Conservation (phyloP, 371 early-diverging fungal genomes). For the Syncephalis plumigaleata region DNA sequence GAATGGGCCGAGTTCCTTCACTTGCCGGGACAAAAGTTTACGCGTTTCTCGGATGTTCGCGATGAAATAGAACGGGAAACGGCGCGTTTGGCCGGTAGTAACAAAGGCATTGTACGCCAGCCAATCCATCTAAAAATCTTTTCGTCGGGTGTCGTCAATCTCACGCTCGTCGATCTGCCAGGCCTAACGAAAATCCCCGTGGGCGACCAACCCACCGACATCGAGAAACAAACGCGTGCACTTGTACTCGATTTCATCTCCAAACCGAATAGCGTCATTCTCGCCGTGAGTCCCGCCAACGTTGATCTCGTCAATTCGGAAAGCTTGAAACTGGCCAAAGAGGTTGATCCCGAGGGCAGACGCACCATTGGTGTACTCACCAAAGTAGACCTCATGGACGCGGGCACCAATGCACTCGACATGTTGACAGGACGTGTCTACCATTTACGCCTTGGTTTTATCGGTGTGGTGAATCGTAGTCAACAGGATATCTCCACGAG, state of each 20-base stretch:
- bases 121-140: conserved; percentile 83
- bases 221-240: conserved; percentile 71
- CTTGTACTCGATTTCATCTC: conserved; percentile 71
- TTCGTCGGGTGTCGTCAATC: conserved; percentile 68
- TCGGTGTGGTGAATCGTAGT: conserved; percentile 80
- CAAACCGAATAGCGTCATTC: conserved; percentile 81
- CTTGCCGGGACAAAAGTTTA: conserved; percentile 53
- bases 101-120: conserved; percentile 70
- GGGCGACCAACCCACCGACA: conserved; percentile 76
- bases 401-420: conserved; percentile 79
- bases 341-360: conserved; percentile 75
- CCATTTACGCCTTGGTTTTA: conserved; percentile 75
- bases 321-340: conserved; percentile 78
- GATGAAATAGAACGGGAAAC: conserved; percentile 85
- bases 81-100: conserved; percentile 60
- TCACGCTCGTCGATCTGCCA: conserved; percentile 89
- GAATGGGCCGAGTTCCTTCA: conserved; percentile 65
- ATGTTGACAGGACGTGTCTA: conserved; percentile 67
- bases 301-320: conserved; percentile 89
- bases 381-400: conserved; percentile 92
- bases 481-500: conserved; percentile 73
- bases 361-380: conserved; percentile 88
- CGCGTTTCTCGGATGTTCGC: conserved; percentile 65
- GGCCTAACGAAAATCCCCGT: conserved; percentile 69
- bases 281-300: conserved; percentile 89